phyloP scores from a whole-genome alignment of 2,329 filamentous ascomycete genomes.

The Colletotrichum destructivum region DNA sequence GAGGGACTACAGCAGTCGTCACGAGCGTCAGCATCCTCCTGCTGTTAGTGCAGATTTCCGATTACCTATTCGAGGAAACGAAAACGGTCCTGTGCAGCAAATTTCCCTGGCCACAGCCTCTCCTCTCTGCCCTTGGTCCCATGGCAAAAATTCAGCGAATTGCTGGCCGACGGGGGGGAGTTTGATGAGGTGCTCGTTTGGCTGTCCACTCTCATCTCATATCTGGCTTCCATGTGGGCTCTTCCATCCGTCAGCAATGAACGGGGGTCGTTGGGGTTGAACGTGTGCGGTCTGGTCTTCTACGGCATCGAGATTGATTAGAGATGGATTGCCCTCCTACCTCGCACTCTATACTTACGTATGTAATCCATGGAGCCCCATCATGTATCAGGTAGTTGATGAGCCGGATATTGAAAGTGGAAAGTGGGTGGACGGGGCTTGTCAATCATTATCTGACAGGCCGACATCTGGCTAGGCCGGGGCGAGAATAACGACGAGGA shows the following conservation, averaged over 20 bases:
- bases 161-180: slow-evolving; percentile 9
- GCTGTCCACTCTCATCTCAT: slow-evolving; percentile 27
- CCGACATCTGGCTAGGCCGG: slow-evolving; percentile 14
- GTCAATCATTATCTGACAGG: slow-evolving; percentile 33
- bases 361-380: neutral
- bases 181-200: slow-evolving; percentile 32
- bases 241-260: slow-evolving; percentile 18
- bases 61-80: slow-evolving; percentile 15
- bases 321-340: neutral
- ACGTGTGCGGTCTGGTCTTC: slow-evolving; percentile 3
- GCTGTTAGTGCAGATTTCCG: neutral
- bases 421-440: slow-evolving; percentile 28
- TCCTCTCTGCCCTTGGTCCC: neutral
- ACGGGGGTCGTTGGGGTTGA: neutral
- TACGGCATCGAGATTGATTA: neutral
- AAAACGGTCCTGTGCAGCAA: neutral
- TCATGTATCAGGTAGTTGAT: slow-evolving; percentile 22
- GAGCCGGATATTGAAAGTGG: slow-evolving; percentile 23
- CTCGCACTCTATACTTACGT: neutral
- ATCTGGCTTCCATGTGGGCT: slow-evolving; percentile 16
- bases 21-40: slow-evolving; percentile 33
- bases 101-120: neutral
- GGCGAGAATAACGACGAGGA: slow-evolving; percentile 5
- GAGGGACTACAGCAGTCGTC: neutral
- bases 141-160: neutral